phyloP scores from a whole-genome alignment of 192 early-diverging fungal genomes.

The Coemansia sp. region DNA sequence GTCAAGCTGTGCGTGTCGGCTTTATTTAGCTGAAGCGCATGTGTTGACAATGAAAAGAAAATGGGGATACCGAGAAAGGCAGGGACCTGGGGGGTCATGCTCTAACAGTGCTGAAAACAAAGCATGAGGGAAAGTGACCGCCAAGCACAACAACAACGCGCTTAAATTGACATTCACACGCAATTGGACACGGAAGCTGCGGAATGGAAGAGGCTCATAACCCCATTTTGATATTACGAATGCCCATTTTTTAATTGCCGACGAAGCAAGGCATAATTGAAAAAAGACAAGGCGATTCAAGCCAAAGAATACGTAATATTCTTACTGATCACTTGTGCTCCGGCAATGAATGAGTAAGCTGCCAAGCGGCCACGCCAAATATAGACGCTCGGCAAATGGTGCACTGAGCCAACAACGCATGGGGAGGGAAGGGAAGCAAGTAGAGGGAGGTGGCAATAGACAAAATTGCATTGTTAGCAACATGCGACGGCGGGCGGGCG shows the following conservation, averaged over 20 bases:
- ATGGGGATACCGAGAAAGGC: not conserved
- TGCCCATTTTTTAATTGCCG: not conserved
- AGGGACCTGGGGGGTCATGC: not conserved
- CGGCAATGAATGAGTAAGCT: not conserved
- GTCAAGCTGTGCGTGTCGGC: not conserved
- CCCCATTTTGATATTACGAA: not conserved
- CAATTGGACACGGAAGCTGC: not conserved
- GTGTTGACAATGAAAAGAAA: not conserved
- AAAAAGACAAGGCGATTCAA: not conserved
- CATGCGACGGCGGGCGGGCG: not conserved
- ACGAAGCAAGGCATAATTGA: not conserved
- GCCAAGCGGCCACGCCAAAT: not conserved
- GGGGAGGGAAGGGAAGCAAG: not conserved
- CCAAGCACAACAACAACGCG: not conserved
- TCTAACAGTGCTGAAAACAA: not conserved
- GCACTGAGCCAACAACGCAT: not conserved
- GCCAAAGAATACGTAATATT: not conserved
- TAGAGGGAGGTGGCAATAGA: not conserved
- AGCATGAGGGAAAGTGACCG: not conserved
- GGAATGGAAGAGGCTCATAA: not conserved
- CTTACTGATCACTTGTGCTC: not conserved
- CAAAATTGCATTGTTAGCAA: not conserved
- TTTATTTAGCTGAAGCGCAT: not conserved
- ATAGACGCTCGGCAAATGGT: conserved; percentile 3
- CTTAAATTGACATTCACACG: not conserved